phyloP scores from a whole-genome alignment of 106 monocot genomes.

The Apostasia ramifera region DNA sequence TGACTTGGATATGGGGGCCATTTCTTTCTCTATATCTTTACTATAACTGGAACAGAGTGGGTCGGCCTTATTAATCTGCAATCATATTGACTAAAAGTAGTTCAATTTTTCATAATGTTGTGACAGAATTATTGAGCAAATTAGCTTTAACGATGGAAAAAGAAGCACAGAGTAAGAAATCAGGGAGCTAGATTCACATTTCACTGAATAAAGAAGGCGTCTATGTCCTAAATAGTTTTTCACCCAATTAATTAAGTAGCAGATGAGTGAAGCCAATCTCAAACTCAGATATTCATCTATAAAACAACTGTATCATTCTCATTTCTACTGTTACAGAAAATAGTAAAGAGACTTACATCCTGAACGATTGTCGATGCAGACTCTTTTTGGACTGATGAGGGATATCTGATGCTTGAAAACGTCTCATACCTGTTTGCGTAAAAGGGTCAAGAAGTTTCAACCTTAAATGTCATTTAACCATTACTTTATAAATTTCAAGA shows the following conservation, averaged over 20 bases:
- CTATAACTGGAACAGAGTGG: constrained; percentile 10
- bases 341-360: constrained; percentile 27
- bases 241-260: too few species aligned
- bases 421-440: constrained; percentile 26
- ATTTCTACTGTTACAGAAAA: background rate
- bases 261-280: too few species aligned
- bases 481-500: background rate
- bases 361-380: constrained; percentile 12
- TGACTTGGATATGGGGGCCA: constrained; percentile 12
- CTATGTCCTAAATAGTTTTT: too few species aligned
- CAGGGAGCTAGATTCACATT: too few species aligned
- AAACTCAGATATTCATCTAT: too few species aligned
- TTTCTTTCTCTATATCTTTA: constrained; percentile 18
- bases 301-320: too few species aligned
- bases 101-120: too few species aligned
- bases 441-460: constrained; percentile 8
- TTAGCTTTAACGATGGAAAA: too few species aligned
- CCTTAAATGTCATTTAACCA: background rate
- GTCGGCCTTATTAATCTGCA: constrained; percentile 29
- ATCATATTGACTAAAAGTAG: background rate
- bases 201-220: too few species aligned
- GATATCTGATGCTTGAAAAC: constrained; percentile 12
- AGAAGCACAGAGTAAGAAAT: too few species aligned
- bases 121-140: too few species aligned
- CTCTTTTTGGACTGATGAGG: constrained; percentile 10